phyloP scores from a whole-genome alignment of 2,329 filamentous ascomycete species.

The Fusarium robinianum region DNA sequence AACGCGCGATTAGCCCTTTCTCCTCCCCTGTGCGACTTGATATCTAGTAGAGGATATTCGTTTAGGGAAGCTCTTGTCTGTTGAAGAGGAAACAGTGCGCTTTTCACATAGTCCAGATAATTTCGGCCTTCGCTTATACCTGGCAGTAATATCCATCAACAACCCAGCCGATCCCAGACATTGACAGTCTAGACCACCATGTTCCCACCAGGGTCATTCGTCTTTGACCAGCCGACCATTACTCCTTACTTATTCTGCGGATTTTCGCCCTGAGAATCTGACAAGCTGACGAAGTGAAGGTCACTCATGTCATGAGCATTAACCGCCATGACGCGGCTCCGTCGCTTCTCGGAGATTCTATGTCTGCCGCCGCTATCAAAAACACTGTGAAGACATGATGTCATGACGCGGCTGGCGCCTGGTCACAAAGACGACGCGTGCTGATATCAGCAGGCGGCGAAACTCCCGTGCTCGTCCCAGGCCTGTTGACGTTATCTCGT shows the following conservation, averaged over 20 bases:
- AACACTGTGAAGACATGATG: slow-evolving; percentile 3
- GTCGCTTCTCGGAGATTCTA: not conserved
- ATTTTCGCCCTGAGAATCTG: slow-evolving; percentile 5
- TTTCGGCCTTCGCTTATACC: slow-evolving; percentile 14
- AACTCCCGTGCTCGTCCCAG: slow-evolving; percentile 10
- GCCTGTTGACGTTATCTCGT: slow-evolving; percentile 11
- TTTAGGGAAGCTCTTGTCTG: slow-evolving; percentile 2
- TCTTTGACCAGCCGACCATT: slow-evolving; percentile 7
- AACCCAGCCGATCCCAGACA: slow-evolving; percentile 14
- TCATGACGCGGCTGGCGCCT: slow-evolving; percentile 20
- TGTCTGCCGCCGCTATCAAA: not conserved
- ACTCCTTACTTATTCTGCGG: no score
- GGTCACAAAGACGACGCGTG: slow-evolving; percentile 7
- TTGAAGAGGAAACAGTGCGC: slow-evolving; percentile 7
- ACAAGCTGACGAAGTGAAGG: no score
- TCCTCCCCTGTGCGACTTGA: no score
- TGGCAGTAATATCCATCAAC: slow-evolving; percentile 6
- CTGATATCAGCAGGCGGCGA: slow-evolving; percentile 8
- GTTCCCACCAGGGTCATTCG: slow-evolving; percentile 4
- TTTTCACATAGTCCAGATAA: slow-evolving; percentile 6
- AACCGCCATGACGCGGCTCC: slow-evolving; percentile 15
- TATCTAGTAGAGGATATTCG: no score
- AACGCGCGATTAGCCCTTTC: not conserved
- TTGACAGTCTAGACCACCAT: slow-evolving; percentile 22
- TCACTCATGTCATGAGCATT: no score